Evolutionary conservation across 2,329 filamentous ascomycete species (phyloP).

Genomic region (Colletotrichum sublineola): DNA sequence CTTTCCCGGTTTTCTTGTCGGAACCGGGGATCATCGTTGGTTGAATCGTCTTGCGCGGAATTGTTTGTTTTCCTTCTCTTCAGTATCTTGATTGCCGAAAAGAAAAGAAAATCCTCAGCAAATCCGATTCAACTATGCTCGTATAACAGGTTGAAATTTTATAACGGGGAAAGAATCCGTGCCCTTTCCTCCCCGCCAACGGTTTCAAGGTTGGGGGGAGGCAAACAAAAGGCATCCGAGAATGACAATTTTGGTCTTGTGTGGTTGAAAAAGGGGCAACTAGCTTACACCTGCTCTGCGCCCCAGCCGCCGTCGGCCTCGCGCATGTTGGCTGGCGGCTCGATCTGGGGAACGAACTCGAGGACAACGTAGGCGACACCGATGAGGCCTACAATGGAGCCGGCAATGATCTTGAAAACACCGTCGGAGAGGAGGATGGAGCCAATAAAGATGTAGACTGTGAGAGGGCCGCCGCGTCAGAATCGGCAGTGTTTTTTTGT

Average conservation of each 20-base stretch:
- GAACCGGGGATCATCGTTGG: conserved; percentile 1
- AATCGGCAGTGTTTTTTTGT: neutral
- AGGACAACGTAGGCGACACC: conserved; percentile 83
- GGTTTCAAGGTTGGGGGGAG: conserved; percentile 14
- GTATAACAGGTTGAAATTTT: conserved; percentile 16
- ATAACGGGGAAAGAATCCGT: conserved; percentile 25
- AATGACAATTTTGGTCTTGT: conserved; percentile 27
- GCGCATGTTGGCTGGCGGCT: conserved; percentile 85
- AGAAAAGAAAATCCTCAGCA: conserved; percentile 38
- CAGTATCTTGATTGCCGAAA: conserved; percentile 41
- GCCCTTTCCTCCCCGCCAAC: conserved; percentile 21
- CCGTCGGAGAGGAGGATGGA: conserved; percentile 81
- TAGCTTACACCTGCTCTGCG: conserved; percentile 77
- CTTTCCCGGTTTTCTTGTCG: conserved; percentile 11
- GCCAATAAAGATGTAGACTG: conserved; percentile 97
- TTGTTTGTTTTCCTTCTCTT: conserved; percentile 34
- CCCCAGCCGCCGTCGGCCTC: conserved; percentile 82
- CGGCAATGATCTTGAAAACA: conserved; percentile 80
- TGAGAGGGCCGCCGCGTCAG: conserved; percentile 26
- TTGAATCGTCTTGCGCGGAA: conserved; percentile 7
- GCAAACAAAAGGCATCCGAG: conserved; percentile 30
- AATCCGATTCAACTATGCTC: conserved; percentile 38
- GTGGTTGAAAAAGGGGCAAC: conserved; percentile 40
- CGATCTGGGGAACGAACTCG: conserved; percentile 83
- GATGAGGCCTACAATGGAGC: conserved; percentile 80